Evolutionary conservation across 2,329 filamentous ascomycete genomes (phyloP).

Genomic region (Diaporthe capsici): DNA sequence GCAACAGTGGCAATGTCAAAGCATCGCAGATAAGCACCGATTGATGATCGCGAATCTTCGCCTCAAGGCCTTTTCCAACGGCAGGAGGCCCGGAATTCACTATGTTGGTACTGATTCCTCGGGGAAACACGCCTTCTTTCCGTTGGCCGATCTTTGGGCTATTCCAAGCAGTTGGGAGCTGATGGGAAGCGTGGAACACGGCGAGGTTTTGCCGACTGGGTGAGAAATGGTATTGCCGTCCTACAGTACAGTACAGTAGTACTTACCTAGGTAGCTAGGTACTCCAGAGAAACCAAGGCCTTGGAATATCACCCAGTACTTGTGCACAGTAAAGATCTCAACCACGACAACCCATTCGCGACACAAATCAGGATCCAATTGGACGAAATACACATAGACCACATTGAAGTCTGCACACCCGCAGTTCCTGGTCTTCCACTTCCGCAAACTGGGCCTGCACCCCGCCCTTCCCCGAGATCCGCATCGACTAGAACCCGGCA

Average conservation of each 20-base stretch:
- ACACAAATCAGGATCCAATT: background rate
- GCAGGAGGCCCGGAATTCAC: too few relatives aligned
- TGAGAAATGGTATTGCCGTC: background rate
- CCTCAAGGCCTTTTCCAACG: background rate
- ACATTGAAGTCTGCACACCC: background rate
- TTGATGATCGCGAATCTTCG: background rate
- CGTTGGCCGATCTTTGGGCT: background rate
- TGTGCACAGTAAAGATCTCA: background rate
- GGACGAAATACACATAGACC: background rate
- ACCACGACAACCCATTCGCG: background rate
- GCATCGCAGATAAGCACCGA: background rate
- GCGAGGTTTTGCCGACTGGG: background rate
- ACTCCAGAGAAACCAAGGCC: background rate
- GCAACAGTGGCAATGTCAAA: background rate
- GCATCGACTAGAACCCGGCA: background rate
- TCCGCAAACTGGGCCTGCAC: conserved; percentile 27
- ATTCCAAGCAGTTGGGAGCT: background rate
- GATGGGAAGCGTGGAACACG: background rate
- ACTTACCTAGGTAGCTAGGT: too few relatives aligned
- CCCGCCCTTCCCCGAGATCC: conserved; percentile 24
- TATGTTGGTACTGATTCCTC: background rate
- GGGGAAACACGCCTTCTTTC: background rate
- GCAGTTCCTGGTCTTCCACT: background rate
- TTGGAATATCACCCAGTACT: background rate
- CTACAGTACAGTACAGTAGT: background rate